phyloP scores from a whole-genome alignment of 352 stramenopile genomes.

The Pythium chondricola region DNA sequence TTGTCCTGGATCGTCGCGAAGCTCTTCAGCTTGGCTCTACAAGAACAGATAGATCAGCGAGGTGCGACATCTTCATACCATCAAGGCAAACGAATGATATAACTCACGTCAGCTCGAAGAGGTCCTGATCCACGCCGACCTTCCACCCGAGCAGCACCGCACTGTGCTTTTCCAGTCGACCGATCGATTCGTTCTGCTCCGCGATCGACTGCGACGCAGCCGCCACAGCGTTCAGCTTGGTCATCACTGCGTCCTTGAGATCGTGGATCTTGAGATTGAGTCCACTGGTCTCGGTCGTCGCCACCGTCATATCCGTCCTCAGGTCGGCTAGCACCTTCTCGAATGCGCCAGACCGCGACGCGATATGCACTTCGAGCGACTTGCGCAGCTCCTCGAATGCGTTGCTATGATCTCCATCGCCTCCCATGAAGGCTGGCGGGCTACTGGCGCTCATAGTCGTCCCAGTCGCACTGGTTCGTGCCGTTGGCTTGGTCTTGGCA shows the following conservation, averaged over 20 bases:
- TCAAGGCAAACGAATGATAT: not conserved
- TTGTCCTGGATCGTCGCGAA: constrained; percentile 47
- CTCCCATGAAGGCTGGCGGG: too few species aligned
- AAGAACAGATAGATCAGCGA: not conserved
- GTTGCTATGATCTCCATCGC: not conserved
- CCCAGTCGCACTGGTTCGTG: not conserved
- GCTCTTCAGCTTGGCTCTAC: constrained; percentile 42
- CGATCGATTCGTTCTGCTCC: constrained; percentile 47
- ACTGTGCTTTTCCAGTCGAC: constrained; percentile 69
- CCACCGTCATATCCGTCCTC: constrained; percentile 44
- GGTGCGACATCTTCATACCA: not conserved
- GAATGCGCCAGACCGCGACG: constrained; percentile 37
- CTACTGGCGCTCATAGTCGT: too few species aligned
- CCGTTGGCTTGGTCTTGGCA: not conserved
- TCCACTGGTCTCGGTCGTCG: constrained; percentile 35
- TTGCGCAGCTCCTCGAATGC: constrained; percentile 26
- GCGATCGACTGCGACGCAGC: constrained; percentile 28
- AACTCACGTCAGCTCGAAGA: constrained; percentile 39
- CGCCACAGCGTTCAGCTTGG: constrained; percentile 23
- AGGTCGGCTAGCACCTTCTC: constrained; percentile 67
- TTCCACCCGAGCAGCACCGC: constrained; percentile 55
- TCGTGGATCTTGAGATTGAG: constrained; percentile 41
- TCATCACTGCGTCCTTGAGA: constrained; percentile 35
- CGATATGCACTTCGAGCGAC: constrained; percentile 59
- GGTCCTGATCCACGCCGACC: constrained; percentile 52